Percentiles rank a stretch among this genome's conserved stretches.
phyloP scores from a whole-genome alignment of 2,329 filamentous ascomycete species.

The Fusarium devonianum region DNA sequence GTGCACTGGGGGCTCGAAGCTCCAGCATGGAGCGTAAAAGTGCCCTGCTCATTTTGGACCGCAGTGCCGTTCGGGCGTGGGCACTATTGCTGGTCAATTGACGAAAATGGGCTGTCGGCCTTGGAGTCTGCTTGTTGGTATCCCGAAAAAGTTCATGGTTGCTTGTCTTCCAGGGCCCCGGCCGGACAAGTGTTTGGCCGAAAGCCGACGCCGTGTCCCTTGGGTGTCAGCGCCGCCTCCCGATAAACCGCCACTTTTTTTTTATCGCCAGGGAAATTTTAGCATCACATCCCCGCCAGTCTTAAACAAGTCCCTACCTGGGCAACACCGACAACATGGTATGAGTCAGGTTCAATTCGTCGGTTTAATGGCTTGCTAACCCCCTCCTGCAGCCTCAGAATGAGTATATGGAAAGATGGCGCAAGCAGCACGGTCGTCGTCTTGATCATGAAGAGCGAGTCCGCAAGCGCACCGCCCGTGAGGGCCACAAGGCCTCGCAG shows the following conservation, averaged over 20 bases:
- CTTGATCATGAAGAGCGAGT: slow-evolving; percentile 86
- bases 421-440: slow-evolving; percentile 59
- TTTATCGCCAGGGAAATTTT: slow-evolving; percentile 41
- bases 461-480: slow-evolving; percentile 86
- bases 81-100: slow-evolving; percentile 38
- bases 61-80: slow-evolving; percentile 37
- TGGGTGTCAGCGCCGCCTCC: slow-evolving; percentile 22
- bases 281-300: slow-evolving; percentile 32
- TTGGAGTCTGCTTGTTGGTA: slow-evolving; percentile 28
- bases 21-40: slow-evolving; percentile 70
- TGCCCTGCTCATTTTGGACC: slow-evolving; percentile 61
- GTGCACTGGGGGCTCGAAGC: slow-evolving; percentile 55
- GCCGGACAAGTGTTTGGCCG: slow-evolving; percentile 48
- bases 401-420: slow-evolving; percentile 79
- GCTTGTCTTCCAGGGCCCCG: slow-evolving; percentile 5
- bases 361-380: slow-evolving; percentile 23
- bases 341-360: slow-evolving; percentile 12
- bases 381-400: slow-evolving; percentile 76
- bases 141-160: slow-evolving; percentile 41
- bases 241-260: slow-evolving; percentile 44
- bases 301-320: slow-evolving; percentile 33
- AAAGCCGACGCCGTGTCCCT: slow-evolving; percentile 30
- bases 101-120: slow-evolving; percentile 19
- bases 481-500: slow-evolving; percentile 85
- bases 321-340: slow-evolving; percentile 46